Conservation (phyloP, 306 rosid genomes). For the Macrotyloma uniflorum region DNA sequence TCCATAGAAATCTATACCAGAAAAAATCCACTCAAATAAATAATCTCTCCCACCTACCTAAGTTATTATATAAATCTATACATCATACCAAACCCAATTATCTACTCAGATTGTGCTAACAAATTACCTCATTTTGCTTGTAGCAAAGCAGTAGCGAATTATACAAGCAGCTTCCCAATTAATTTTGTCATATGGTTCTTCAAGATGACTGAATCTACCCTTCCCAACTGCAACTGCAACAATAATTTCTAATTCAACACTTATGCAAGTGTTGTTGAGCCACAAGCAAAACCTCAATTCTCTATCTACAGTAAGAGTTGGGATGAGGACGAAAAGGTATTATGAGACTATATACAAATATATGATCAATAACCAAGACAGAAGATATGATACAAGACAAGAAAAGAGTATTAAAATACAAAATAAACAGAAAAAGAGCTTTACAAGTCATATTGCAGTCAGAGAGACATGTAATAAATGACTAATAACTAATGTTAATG, state of each 20-base stretch:
- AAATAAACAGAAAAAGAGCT: too few relatives aligned
- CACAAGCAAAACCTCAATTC: background rate
- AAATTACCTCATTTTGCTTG: conserved; percentile 2
- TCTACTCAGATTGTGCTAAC: conserved; percentile 15
- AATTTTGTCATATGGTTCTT: conserved; percentile 15
- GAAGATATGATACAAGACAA: too few relatives aligned
- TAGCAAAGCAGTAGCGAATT: conserved; percentile 2
- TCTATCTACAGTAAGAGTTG: background rate
- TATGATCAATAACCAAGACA: too few relatives aligned
- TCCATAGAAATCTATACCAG: background rate
- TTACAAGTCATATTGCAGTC: too few relatives aligned
- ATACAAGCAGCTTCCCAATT: conserved; percentile 4
- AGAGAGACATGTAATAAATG: too few relatives aligned
- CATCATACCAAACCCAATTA: background rate
- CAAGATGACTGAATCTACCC: background rate
- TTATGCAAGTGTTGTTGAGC: conserved; percentile 6
- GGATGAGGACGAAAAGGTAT: background rate
- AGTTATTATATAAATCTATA: background rate
- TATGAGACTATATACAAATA: too few relatives aligned
- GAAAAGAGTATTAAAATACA: too few relatives aligned
- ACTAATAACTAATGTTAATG: too few relatives aligned
- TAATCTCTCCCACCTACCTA: background rate
- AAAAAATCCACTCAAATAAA: conserved; percentile 10
- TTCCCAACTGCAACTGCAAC: conserved; percentile 2
- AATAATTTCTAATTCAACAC: conserved; percentile 11